Evolutionary conservation across 2,329 filamentous ascomycete species (phyloP), one percentile per base, ranked within the genome.

Genomic region (Teratosphaeriaceae sp.): DNA sequence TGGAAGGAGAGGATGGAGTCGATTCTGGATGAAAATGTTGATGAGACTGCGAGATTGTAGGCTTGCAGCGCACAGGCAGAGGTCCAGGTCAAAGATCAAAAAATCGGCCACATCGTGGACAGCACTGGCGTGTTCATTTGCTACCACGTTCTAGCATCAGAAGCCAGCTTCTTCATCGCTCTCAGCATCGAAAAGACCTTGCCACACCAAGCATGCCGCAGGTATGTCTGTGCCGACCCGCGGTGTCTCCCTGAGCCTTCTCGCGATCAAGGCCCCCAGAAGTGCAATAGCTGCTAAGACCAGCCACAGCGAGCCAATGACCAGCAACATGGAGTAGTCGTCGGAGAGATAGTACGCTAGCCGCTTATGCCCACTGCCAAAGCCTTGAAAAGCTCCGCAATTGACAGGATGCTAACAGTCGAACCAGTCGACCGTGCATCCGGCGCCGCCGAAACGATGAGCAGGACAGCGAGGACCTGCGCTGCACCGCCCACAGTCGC

Each of bases 391-490:
- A 72, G 58, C 42, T 61, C 67, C 16, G 68, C 65, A 3, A 70
- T 59, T 44, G 70, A 69, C 55, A 72, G 65, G 53, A 72, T 62
- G n/a, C 70, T 70, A 35, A 72, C 65, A 5, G 71, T 64, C 15
- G 68, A 70, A 29, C 69, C 70, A 5, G 69, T 65, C 1, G 66
- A 69, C 39, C 64, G 67, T 4, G 68, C 67, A 44, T 72, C 69
- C 1, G 70, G 69, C 4, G 68, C 67, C 1, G 68, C 68, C 49
- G 70, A 71, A 43, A 72, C 63, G 2, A 71, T 64, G n/a, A 73
- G 66, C 7, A 72, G 59, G 1, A 65, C 56, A 7, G 72, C 66
- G 9, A 71, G 57, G 9, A 69, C 66, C 9, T 66, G 60, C 6
- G 69, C 65, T 11, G 64, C 57, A 20, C 64, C 61, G 7, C 65